phyloP scores from a whole-genome alignment of 208 protist species.

The Porcisia deanei region DNA sequence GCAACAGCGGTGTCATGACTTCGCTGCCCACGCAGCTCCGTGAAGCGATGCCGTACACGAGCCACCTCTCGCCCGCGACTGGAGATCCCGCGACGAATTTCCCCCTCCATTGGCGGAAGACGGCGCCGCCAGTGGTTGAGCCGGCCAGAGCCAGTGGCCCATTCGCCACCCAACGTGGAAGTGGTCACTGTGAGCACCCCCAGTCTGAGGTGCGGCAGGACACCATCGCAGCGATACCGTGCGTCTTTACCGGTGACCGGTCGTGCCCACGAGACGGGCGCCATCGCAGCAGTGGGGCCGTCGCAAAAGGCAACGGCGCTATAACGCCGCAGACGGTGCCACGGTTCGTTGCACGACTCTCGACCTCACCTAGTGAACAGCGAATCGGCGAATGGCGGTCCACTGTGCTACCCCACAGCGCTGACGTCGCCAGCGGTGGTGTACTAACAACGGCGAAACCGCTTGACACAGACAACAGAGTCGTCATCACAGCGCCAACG shows the following conservation, averaged over 20 bases:
- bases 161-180: background rate
- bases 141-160: background rate
- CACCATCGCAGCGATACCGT: background rate
- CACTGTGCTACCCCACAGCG: background rate
- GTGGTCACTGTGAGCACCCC: background rate
- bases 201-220: background rate
- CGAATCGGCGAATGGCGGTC: conserved; percentile 14
- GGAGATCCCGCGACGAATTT: background rate
- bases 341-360: conserved; percentile 36
- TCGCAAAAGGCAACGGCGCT: background rate
- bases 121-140: background rate
- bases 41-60: background rate
- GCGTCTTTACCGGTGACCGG: conserved; percentile 1
- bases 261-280: background rate
- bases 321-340: conserved; percentile 25
- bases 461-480: background rate
- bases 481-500: background rate
- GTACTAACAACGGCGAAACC: background rate
- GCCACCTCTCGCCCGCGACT: background rate
- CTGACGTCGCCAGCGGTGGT: background rate
- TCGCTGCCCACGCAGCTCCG: background rate
- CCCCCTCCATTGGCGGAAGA: background rate
- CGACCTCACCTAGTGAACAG: conserved; percentile 21
- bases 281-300: conserved; percentile 9
- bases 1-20: background rate